Percentiles rank a stretch among this genome's conserved stretches.
These are phyloP conservation scores for Trichoderma brevicompactum DNA, from an alignment of 2,329 filamentous ascomycete species.

Conservation along the genomic window DNA sequence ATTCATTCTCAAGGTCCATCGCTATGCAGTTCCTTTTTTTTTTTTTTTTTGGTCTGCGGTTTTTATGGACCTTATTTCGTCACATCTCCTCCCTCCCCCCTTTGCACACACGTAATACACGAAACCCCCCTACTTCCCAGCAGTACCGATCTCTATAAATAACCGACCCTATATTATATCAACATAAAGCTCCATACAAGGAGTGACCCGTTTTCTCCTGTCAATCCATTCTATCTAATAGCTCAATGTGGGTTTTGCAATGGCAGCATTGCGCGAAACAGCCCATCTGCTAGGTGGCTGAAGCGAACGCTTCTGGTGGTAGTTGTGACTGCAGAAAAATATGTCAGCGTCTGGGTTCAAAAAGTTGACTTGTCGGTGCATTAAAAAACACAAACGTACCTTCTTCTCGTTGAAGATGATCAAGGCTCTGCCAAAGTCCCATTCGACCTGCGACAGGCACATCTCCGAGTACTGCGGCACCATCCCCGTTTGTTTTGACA, in stretches of 20 bases:
- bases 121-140: constrained; percentile 1
- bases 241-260: not conserved
- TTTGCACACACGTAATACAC: constrained; percentile 15
- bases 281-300: constrained; percentile 23
- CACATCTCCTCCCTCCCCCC: constrained; percentile 12
- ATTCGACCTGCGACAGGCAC: constrained; percentile 78
- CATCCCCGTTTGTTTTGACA: constrained; percentile 80
- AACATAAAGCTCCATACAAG: constrained; percentile 16
- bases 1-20: not conserved
- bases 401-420: constrained; percentile 76
- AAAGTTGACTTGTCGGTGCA: no score
- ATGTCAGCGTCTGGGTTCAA: not conserved
- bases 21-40: constrained; percentile 10
- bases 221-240: constrained; percentile 19
- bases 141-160: constrained; percentile 20
- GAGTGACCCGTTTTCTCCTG: constrained; percentile 18
- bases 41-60: not conserved
- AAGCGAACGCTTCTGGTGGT: constrained; percentile 38
- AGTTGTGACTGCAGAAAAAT: constrained; percentile 33
- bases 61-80: constrained; percentile 4
- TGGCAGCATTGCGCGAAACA: not conserved
- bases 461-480: constrained; percentile 76
- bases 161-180: constrained; percentile 12
- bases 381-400: constrained; percentile 50
- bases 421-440: constrained; percentile 78